These are phyloP conservation scores for Starmera dryadoides DNA, from an alignment of 805 yeast species.

Conservation along the genomic window DNA sequence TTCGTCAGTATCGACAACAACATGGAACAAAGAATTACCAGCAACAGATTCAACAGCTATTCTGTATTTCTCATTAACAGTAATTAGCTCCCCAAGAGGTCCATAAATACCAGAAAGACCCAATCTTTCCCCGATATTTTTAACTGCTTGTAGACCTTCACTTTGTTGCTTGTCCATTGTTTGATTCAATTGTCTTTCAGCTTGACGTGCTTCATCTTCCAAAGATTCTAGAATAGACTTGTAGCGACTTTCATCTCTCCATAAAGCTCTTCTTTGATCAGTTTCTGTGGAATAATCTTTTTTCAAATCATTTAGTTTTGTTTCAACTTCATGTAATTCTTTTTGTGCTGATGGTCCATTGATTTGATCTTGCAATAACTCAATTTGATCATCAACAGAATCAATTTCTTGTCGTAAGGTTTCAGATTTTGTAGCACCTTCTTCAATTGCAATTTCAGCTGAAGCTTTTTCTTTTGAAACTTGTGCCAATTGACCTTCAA, in stretches of 20 bases:
- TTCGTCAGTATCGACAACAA: constrained; percentile 82
- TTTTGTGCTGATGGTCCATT: constrained; percentile 25
- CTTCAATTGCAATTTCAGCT: constrained; percentile 10
- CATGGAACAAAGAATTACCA: constrained; percentile 77
- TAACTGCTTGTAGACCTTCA: constrained; percentile 63
- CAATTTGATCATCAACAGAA: constrained; percentile 22
- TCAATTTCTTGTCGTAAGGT: constrained; percentile 13
- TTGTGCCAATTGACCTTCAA: constrained; percentile 40
- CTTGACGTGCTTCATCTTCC: constrained; percentile 44
- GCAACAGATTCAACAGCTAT: constrained; percentile 87
- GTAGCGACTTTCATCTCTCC: constrained; percentile 73
- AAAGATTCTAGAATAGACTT: constrained; percentile 50
- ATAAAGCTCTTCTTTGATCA: constrained; percentile 63
- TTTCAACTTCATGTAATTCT: constrained; percentile 25
- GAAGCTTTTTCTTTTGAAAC: constrained; percentile 23
- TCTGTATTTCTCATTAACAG: constrained; percentile 74
- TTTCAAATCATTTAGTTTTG: constrained; percentile 26
- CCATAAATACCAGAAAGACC: constrained; percentile 70
- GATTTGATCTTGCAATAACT: constrained; percentile 28
- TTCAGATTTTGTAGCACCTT: constrained; percentile 5
- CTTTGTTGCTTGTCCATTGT: constrained; percentile 71
- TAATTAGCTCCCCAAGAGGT: constrained; percentile 75
- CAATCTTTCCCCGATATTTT: constrained; percentile 50
- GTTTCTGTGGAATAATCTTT: constrained; percentile 34
- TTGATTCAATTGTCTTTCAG: constrained; percentile 55